Percentiles rank a stretch among this genome's conserved stretches.
Evolutionary conservation across 805 yeast species (phyloP).

Genomic region (Priceomyces fermenticarens): DNA sequence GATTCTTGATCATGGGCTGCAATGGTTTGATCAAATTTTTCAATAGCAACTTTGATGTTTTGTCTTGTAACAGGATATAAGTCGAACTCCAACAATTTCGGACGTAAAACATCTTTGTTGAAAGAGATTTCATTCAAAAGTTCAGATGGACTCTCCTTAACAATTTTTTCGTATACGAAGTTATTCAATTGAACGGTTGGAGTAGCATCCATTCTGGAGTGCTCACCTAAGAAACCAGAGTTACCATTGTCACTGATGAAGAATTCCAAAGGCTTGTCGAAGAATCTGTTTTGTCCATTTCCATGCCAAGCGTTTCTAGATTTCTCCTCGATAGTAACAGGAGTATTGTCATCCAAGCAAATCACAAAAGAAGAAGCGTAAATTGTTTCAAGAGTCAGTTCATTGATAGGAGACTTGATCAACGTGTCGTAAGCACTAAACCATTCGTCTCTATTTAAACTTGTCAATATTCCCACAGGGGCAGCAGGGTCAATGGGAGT

Average conservation of each 20-base stretch:
- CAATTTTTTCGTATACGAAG: slow-evolving; percentile 57
- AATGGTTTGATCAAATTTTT: slow-evolving; percentile 55
- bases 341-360: slow-evolving; percentile 70
- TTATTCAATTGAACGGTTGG: slow-evolving; percentile 89
- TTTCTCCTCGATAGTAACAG: slow-evolving; percentile 78
- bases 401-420: slow-evolving; percentile 57
- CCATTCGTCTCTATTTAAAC: slow-evolving; percentile 86
- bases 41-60: slow-evolving; percentile 55
- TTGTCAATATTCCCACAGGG: slow-evolving; percentile 76
- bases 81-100: slow-evolving; percentile 48
- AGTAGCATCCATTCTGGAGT: slow-evolving; percentile 97
- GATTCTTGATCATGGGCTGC: slow-evolving; percentile 70
- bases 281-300: slow-evolving; percentile 86
- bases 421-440: slow-evolving; percentile 57
- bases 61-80: slow-evolving; percentile 49
- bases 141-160: slow-evolving; percentile 40
- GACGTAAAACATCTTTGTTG: slow-evolving; percentile 8
- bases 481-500: slow-evolving; percentile 39
- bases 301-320: slow-evolving; percentile 92
- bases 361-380: slow-evolving; percentile 77
- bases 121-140: slow-evolving; percentile 26
- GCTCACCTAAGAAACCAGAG: slow-evolving; percentile 95
- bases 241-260: slow-evolving; percentile 77
- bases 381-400: slow-evolving; percentile 60
- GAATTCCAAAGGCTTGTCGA: slow-evolving; percentile 88